A percentile compares a stretch with the other conserved stretches of the same genome.
phyloP scores from a whole-genome alignment of 805 yeast genomes.

The Candida koratica region DNA sequence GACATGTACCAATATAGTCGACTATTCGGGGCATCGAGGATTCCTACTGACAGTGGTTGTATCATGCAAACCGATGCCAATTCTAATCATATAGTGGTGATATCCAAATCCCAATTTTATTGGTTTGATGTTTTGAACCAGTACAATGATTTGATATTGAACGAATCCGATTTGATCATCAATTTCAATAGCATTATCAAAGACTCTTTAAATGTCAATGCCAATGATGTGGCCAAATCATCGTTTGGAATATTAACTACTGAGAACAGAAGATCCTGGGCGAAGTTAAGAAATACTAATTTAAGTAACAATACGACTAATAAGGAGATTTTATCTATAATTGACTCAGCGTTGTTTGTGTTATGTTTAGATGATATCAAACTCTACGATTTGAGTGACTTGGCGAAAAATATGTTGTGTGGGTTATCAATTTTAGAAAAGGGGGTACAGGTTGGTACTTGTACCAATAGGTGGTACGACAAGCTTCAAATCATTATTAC shows the following conservation, averaged over 20 bases:
- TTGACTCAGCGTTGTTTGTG: conserved; percentile 79
- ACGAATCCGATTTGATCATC: conserved; percentile 69
- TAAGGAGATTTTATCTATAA: conserved; percentile 63
- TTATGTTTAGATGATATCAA: conserved; percentile 79
- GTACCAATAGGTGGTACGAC: conserved; percentile 94
- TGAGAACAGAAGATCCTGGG: conserved; percentile 87
- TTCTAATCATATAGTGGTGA: conserved; percentile 76
- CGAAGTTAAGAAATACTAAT: conserved; percentile 56
- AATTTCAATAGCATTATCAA: conserved; percentile 72
- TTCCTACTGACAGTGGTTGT: conserved; percentile 78
- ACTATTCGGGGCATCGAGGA: conserved; percentile 82
- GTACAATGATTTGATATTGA: conserved; percentile 63
- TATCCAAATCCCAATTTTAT: conserved; percentile 83
- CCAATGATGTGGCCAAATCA: conserved; percentile 61
- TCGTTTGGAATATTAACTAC: conserved; percentile 90
- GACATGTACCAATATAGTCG: conserved; percentile 92
- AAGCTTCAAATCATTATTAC: conserved; percentile 85
- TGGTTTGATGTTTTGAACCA: conserved; percentile 91
- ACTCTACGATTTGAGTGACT: conserved; percentile 55
- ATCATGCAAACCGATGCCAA: conserved; percentile 75
- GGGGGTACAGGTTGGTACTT: conserved; percentile 90
- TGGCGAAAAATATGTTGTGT: conserved; percentile 82
- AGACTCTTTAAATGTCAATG: conserved; percentile 58
- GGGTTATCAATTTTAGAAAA: conserved; percentile 75
- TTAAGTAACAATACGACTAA: conserved; percentile 49